Evolutionary conservation across 768 basidiomycete species (phyloP).

Genomic region (Leccinum variicolor): DNA sequence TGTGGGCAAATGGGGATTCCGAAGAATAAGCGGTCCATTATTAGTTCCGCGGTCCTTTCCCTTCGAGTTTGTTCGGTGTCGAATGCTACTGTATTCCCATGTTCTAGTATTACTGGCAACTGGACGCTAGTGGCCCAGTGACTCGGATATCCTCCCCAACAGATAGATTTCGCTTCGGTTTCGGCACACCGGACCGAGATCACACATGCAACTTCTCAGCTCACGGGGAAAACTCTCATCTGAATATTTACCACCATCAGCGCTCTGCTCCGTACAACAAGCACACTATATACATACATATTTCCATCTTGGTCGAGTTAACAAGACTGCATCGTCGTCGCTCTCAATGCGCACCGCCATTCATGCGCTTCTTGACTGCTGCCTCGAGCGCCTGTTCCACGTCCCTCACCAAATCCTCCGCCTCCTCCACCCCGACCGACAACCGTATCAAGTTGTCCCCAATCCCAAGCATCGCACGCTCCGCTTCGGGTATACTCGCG

Average conservation of each 20-base stretch:
- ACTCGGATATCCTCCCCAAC: not conserved
- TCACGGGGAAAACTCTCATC: not conserved
- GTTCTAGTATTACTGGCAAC: no score
- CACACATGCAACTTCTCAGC: not conserved
- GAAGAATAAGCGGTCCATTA: not conserved
- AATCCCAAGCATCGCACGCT: slow-evolving; percentile 71
- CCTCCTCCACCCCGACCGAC: slow-evolving; percentile 87
- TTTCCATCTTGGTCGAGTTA: not conserved
- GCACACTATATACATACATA: not conserved
- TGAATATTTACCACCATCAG: not conserved
- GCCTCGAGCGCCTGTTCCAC: slow-evolving; percentile 27
- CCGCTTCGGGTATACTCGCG: slow-evolving; percentile 64
- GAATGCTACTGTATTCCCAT: not conserved
- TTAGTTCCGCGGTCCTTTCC: not conserved
- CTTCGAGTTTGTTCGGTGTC: not conserved
- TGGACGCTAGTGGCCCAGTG: no score
- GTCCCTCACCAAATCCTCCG: slow-evolving; percentile 63
- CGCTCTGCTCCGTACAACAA: not conserved
- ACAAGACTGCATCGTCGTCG: not conserved
- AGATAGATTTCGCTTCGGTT: not conserved
- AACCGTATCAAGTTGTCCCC: slow-evolving; percentile 73
- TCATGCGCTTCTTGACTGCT: slow-evolving; percentile 10
- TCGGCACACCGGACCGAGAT: not conserved
- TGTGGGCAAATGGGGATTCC: not conserved
- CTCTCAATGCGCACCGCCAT: not conserved